Base-by-base conservation (phyloP, 1,284 basidiomycete genomes). In the Rhodotorula sp. region DNA sequence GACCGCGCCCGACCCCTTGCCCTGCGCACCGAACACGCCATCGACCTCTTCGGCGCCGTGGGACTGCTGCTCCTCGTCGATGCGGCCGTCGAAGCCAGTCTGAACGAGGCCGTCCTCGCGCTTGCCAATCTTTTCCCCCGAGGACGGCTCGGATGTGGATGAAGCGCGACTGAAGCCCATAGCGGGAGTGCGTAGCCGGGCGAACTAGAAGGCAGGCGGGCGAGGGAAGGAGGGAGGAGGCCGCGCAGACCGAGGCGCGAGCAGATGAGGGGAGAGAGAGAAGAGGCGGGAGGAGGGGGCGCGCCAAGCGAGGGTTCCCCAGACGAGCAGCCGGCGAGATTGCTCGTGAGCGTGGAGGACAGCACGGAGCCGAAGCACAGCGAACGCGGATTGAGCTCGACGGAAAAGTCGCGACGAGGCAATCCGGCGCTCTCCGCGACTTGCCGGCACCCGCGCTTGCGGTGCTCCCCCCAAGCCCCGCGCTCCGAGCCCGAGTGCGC, bases 11-110 rank as follows among this genome's bases (percentile, higher is more conserved):
- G 60, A 37, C 12, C 51, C 63, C 21, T 48, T 54, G 32, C 63
- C 70, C 46, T 62, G 59, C 17, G 46, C 63, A 10, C 70, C 70
- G 29, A 72, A 72, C 15, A 72, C 70, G 15, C 66, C 70, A 64
- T 72, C 70, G 54, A 72, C 54, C n/a, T 46, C 19, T 41, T 57
- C 48, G 17, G 22, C 55, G 34, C 39, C 36, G 4, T 44, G 15
- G n/a, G n/a, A n/a, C 32, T 44, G 46, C 32, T 41, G 37, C 36
- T 64, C 63, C 37, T 63, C 66, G 34, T 64, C 66, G 56, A 54
- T 58, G 15, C 54, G 61, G 17, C 48, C 70, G 21, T 54, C 62
- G 25, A 53, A 46, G 17, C 61, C 59, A 29, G 59, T 60, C 50
- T 64, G 57, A 25, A 72, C 70, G 59, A 66, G 48, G 34, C 34